Percentiles rank a stretch among this genome's conserved stretches.
Conservation (phyloP, 345 rosid species). For the Turnera subulata region DNA sequence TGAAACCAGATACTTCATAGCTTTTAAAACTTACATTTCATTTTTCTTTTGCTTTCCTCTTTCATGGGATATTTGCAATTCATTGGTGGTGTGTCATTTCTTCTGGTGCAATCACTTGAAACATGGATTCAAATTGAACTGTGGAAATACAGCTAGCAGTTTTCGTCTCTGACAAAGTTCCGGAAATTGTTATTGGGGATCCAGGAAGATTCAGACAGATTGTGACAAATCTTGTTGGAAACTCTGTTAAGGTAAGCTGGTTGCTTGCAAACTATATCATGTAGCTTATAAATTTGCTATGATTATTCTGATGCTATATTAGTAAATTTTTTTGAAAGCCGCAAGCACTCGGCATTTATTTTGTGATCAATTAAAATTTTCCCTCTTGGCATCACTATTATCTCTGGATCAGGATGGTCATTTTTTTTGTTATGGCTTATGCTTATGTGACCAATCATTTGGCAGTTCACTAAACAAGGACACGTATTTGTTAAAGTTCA, state of each 20-base stretch:
- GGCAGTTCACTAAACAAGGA: slow-evolving; percentile 91
- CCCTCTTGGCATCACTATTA: not conserved
- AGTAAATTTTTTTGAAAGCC: too few species aligned
- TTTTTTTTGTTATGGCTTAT: slow-evolving; percentile 3
- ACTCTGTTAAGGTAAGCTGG: slow-evolving; percentile 82
- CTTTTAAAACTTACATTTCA: slow-evolving; percentile 16
- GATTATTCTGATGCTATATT: too few species aligned
- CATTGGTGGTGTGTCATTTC: slow-evolving; percentile 9
- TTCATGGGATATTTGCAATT: slow-evolving; percentile 7
- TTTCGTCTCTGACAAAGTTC: slow-evolving; percentile 84
- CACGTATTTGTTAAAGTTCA: slow-evolving; percentile 92
- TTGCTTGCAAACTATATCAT: not conserved
- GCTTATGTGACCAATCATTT: slow-evolving; percentile 13
- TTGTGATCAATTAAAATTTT: too few species aligned
- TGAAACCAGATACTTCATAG: not conserved
- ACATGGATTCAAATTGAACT: slow-evolving; percentile 8
- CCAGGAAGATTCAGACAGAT: slow-evolving; percentile 98
- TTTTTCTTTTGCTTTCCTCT: not conserved
- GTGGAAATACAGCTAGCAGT: slow-evolving; percentile 74
- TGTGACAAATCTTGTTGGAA: slow-evolving; percentile 90
- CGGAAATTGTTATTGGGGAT: slow-evolving; percentile 79
- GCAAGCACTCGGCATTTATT: too few species aligned
- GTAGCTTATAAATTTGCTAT: not conserved
- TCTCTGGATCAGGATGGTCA: not conserved
- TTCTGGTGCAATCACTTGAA: not conserved